A percentile compares a stretch with the other conserved stretches of the same genome.
Evolutionary conservation across 75 land plant species (phyloP).

Genomic region (Azolla pinnata): DNA sequence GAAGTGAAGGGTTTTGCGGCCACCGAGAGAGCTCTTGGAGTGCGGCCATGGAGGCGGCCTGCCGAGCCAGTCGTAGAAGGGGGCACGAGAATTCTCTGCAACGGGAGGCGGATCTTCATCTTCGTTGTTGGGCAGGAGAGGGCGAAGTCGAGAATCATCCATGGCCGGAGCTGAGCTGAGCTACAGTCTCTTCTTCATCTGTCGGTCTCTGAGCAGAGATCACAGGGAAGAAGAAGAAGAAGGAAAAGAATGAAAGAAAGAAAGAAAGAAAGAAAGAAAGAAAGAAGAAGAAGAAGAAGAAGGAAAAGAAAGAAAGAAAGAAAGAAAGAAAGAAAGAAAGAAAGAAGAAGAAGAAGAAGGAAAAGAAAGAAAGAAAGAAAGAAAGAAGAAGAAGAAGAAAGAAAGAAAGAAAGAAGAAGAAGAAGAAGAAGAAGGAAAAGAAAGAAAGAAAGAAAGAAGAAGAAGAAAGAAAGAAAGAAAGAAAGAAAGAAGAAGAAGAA

Average conservation of each 20-base stretch:
- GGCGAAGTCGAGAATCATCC: background rate
- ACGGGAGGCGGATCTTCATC: background rate
- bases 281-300: background rate
- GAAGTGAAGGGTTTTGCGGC: too few species aligned
- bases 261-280: background rate
- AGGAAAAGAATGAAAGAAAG: background rate
- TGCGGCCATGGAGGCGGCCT: too few species aligned
- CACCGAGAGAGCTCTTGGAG: too few species aligned
- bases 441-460: background rate
- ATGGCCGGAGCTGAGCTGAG: background rate
- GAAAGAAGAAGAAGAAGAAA: background rate
- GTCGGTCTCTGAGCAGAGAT: too few species aligned
- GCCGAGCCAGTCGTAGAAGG: too few species aligned
- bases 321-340: background rate
- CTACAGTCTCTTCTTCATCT: too few species aligned
- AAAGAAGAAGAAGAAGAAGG: background rate
- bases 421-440: background rate
- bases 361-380: background rate
- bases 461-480: background rate
- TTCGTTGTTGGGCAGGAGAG: background rate
- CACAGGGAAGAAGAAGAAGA: background rate
- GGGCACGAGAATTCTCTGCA: background rate
- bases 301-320: background rate
- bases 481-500: background rate
- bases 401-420: background rate